Conservation (phyloP, 2,329 filamentous ascomycete species). For the Aspergillus clavatus region DNA sequence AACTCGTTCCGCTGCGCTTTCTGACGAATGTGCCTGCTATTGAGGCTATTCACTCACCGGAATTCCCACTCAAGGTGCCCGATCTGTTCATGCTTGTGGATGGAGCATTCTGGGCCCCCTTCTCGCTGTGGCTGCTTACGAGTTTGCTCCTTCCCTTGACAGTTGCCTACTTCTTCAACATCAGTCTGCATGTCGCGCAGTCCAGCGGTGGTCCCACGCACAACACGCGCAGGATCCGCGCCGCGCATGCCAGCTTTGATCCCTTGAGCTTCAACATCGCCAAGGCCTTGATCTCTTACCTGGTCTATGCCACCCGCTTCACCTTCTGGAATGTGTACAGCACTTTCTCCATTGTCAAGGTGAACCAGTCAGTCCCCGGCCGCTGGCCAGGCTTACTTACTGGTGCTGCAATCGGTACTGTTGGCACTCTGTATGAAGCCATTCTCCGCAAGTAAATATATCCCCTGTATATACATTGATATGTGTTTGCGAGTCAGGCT, state of each 20-base stretch:
- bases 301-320: constrained; percentile 62
- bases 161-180: constrained; percentile 85
- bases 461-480: neutral
- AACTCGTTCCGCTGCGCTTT: constrained; percentile 67
- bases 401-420: constrained; percentile 37
- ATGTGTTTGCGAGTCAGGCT: constrained; percentile 1
- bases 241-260: constrained; percentile 53
- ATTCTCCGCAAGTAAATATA: constrained; percentile 37
- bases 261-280: constrained; percentile 85
- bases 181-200: constrained; percentile 54
- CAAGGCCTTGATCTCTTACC: constrained; percentile 76
- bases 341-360: constrained; percentile 31
- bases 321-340: constrained; percentile 36
- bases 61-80: constrained; percentile 63
- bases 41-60: constrained; percentile 50
- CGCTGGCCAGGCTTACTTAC: constrained; percentile 38
- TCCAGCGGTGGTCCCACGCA: constrained; percentile 17
- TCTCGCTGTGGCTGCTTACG: constrained; percentile 70
- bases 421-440: constrained; percentile 45
- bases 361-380: constrained; percentile 37
- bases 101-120: constrained; percentile 75
- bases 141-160: constrained; percentile 65
- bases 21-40: constrained; percentile 68
- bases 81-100: constrained; percentile 77
- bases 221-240: constrained; percentile 21